Percentiles rank a stretch among this genome's conserved stretches.
These are phyloP conservation scores for Emergomyces orientalis DNA, from an alignment of 2,329 filamentous ascomycete genomes.

Conservation along the genomic window DNA sequence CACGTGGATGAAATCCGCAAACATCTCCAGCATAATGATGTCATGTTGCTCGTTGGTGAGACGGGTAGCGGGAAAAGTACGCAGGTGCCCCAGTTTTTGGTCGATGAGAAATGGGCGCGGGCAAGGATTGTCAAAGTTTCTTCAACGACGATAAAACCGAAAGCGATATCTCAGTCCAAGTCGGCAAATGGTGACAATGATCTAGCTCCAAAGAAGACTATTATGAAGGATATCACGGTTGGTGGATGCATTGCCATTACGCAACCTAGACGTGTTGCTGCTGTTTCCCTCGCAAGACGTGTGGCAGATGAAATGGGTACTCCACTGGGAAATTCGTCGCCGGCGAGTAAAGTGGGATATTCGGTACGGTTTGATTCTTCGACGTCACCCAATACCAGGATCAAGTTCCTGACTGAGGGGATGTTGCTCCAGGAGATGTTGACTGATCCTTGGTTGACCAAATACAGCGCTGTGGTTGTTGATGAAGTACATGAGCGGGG, in stretches of 20 bases:
- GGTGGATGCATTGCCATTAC: constrained; percentile 86
- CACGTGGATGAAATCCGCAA: constrained; percentile 60
- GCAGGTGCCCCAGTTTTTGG: constrained; percentile 85
- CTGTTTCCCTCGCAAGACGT: constrained; percentile 78
- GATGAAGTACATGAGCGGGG: constrained; percentile 97
- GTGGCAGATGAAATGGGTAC: constrained; percentile 76
- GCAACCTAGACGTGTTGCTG: constrained; percentile 85
- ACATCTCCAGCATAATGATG: constrained; percentile 55
- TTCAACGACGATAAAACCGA: constrained; percentile 13
- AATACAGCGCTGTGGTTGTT: constrained; percentile 84
- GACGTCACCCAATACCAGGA: constrained; percentile 66
- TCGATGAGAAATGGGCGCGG: constrained; percentile 68
- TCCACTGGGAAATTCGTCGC: constrained; percentile 49
- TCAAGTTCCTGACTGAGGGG: constrained; percentile 94
- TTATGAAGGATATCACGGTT: constrained; percentile 43
- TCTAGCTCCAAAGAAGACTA: background rate
- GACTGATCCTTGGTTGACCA: constrained; percentile 67
- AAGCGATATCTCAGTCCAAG: constrained; percentile 13
- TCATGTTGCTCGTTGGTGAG: constrained; percentile 81
- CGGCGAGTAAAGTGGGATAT: constrained; percentile 67
- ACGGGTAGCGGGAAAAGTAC: constrained; percentile 97
- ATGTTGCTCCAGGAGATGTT: constrained; percentile 93
- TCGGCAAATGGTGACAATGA: background rate
- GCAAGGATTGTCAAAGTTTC: constrained; percentile 46
- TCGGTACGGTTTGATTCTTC: constrained; percentile 90